Evolutionary conservation across 176 grass and related monocot genomes (phyloP).

Genomic region (Puya raimondii): DNA sequence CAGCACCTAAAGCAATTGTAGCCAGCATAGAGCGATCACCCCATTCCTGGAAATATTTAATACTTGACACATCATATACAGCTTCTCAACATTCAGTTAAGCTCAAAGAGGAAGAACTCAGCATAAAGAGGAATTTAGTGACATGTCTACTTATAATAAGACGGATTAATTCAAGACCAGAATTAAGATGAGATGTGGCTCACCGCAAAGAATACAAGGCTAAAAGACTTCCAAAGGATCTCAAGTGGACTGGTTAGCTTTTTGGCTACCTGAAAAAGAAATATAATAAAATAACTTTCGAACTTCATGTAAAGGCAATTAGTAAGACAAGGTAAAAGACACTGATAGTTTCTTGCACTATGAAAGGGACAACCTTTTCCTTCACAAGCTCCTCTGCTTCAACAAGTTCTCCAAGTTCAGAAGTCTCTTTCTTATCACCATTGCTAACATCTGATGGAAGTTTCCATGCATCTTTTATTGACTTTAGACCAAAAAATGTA

Average conservation of each 20-base stretch:
- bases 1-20: constrained; percentile 91
- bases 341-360: not conserved
- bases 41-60: constrained; percentile 56
- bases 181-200: constrained; percentile 15
- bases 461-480: constrained; percentile 87
- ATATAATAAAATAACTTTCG: not conserved
- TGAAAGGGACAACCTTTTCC: constrained; percentile 64
- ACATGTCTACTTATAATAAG: too few species aligned
- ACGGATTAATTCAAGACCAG: too few species aligned
- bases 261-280: constrained; percentile 41
- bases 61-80: constrained; percentile 10
- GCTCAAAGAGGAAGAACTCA: not conserved
- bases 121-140: not conserved
- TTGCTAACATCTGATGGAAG: constrained; percentile 39
- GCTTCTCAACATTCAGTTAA: constrained; percentile 7
- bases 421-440: constrained; percentile 27
- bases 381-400: constrained; percentile 94
- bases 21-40: constrained; percentile 97
- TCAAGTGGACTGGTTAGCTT: constrained; percentile 73
- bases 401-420: constrained; percentile 80
- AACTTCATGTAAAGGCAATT: not conserved
- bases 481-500: constrained; percentile 87
- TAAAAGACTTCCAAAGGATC: constrained; percentile 86
- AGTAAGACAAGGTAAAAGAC: not conserved
- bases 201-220: constrained; percentile 84